Percentiles rank a stretch among this genome's conserved stretches.
Evolutionary conservation across 208 protist species (phyloP).

Genomic region (Baffinella frigidus): DNA sequence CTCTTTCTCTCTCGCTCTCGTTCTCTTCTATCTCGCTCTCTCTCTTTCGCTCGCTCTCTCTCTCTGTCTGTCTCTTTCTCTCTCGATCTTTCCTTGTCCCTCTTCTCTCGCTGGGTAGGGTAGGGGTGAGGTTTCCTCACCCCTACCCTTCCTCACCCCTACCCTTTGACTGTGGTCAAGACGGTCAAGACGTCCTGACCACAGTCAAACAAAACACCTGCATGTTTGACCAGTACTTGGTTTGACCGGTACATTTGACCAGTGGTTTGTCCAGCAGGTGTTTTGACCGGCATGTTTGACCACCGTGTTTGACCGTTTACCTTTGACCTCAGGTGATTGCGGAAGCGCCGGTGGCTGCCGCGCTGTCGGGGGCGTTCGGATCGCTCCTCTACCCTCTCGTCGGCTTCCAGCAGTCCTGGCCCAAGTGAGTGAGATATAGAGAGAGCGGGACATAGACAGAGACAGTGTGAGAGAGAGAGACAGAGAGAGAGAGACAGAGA

Average conservation of each 20-base stretch:
- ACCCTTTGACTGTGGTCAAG: neutral
- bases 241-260: too few species aligned
- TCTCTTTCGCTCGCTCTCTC: neutral
- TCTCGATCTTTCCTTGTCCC: neutral
- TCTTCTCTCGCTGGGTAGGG: neutral
- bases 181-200: too few species aligned
- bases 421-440: too few species aligned
- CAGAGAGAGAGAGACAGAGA: too few species aligned
- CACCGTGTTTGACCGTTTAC: neutral
- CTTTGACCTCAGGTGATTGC: neutral
- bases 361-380: slow-evolving; percentile 45
- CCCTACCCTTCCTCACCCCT: neutral
- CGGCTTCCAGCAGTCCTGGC: neutral
- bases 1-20: neutral
- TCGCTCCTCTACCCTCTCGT: neutral
- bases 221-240: too few species aligned
- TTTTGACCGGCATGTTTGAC: too few species aligned
- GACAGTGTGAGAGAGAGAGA: too few species aligned
- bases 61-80: neutral
- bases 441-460: too few species aligned
- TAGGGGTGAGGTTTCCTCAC: neutral
- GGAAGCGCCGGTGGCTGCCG: neutral
- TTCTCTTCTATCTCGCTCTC: neutral
- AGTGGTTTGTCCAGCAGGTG: too few species aligned
- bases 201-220: too few species aligned